These are phyloP conservation scores for Phytophthora fragariae DNA, from an alignment of 352 stramenopile genomes.

Conservation along the genomic window DNA sequence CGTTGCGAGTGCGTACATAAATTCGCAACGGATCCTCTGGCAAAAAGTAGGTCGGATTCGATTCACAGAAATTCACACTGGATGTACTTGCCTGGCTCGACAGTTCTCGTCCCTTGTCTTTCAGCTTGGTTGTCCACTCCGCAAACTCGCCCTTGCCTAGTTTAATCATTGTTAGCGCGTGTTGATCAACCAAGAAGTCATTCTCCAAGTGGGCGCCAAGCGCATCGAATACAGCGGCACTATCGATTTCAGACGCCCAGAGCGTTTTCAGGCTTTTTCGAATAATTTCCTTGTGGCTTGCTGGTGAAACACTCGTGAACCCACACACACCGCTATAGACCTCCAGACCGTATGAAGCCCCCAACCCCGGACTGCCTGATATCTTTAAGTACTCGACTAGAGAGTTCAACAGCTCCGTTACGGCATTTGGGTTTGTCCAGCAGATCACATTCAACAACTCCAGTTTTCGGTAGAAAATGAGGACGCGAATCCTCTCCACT, in stretches of 20 bases:
- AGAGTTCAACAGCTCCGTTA: slow-evolving; percentile 21
- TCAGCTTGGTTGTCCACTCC: slow-evolving; percentile 47
- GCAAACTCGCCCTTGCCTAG: slow-evolving; percentile 32
- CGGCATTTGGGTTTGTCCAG: slow-evolving; percentile 17
- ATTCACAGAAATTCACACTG: slow-evolving; percentile 58
- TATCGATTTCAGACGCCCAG: slow-evolving; percentile 31
- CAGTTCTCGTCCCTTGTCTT: slow-evolving; percentile 27
- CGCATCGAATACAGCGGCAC: slow-evolving; percentile 17
- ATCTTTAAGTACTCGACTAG: slow-evolving; percentile 40
- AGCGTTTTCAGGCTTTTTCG: slow-evolving; percentile 27
- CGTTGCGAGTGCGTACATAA: slow-evolving; percentile 54
- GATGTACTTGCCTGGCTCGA: slow-evolving; percentile 32
- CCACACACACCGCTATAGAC: not conserved
- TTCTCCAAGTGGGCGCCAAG: slow-evolving; percentile 25
- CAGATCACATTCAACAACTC: slow-evolving; percentile 26
- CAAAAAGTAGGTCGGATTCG: slow-evolving; percentile 51
- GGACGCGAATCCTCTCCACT: slow-evolving; percentile 26
- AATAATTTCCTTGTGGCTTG: slow-evolving; percentile 27
- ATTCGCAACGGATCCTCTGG: slow-evolving; percentile 50
- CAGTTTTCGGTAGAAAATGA: slow-evolving; percentile 34
- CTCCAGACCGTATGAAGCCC: slow-evolving; percentile 10
- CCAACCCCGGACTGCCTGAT: slow-evolving; percentile 17
- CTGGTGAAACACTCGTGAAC: slow-evolving; percentile 18
- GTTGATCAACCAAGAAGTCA: slow-evolving; percentile 29
- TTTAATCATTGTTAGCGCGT: slow-evolving; percentile 45